Evolutionary conservation across 768 basidiomycete species (phyloP), one percentile per base, ranked within the genome.

Genomic region (Neoboletus magnificus): DNA sequence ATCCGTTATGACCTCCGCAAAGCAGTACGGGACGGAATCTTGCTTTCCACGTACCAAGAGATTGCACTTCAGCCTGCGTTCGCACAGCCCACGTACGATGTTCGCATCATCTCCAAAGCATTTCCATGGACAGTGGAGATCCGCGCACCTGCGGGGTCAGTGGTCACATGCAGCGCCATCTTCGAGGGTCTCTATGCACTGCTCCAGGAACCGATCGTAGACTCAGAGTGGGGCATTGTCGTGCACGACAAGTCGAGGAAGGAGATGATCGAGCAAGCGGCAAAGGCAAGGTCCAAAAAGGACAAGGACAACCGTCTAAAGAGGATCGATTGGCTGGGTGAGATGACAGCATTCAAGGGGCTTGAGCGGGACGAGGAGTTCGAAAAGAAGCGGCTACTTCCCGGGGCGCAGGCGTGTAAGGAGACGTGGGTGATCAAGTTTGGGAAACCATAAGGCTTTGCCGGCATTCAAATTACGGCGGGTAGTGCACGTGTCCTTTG

Each of bases 121-220:
- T 87, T 87, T 67, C 87, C 86, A 0, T 88, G 87, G 86, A 62
- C 77, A 5, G 77, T 86, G 60, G 80, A 85, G 20, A 79, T 89
- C 56, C 71, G 72, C 22, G 71, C 71, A 18, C 66, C 67, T 0
- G 33, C 58, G 0, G 66, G 68, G 5, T 61, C 71, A 3, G 32
- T 62, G 20, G 55, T 77, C 44, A 83, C 83, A 2, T 83, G 82
- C 56, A 74, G 77, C 46, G 74, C 75, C 20, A 70, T 89, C 5
- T 86, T 86, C 74, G 78, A 81, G 30, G 80, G 76, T 4, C 37
- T 89, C 20, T 71, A 82, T 54, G 59, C 69, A 6, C 62, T 66
- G 45, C 71, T 89, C 27, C 82, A 86, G 48, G 72, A 80, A 46
- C 77, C 76, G 8, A 73, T 89, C 20, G 76, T 58, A 1, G 85